Percentiles rank a stretch among this genome's conserved stretches.
These are phyloP conservation scores for Leccinum broughii DNA, from an alignment of 768 basidiomycete species.

Conservation along the genomic window DNA sequence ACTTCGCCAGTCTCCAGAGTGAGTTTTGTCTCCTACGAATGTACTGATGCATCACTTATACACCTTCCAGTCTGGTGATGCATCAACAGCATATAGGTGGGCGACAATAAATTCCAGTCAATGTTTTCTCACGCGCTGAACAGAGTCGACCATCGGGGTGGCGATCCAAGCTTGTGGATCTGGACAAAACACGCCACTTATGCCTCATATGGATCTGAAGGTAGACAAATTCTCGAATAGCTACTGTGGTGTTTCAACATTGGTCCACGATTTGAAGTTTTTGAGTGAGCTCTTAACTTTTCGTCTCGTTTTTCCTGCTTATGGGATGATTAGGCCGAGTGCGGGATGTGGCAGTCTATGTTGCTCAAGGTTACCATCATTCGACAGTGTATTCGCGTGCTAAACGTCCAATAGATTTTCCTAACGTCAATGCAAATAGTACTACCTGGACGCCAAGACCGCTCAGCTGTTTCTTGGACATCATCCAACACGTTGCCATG, in stretches of 20 bases:
- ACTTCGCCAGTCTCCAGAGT: too few relatives aligned
- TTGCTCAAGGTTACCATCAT: conserved; percentile 49
- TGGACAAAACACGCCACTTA: not conserved
- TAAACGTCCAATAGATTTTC: conserved; percentile 46
- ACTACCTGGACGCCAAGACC: conserved; percentile 44
- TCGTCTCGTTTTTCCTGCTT: not conserved
- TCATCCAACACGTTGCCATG: conserved; percentile 61
- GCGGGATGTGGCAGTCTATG: conserved; percentile 56
- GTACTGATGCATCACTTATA: not conserved
- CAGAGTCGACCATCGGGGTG: not conserved
- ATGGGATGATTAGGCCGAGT: conserved; percentile 45
- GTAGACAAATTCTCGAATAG: conserved; percentile 63
- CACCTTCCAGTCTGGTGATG: conserved; percentile 25
- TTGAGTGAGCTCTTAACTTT: conserved; percentile 43
- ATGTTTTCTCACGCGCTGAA: not conserved
- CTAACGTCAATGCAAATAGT: conserved; percentile 47
- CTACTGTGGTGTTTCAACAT: conserved; percentile 73
- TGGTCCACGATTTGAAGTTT: conserved; percentile 51
- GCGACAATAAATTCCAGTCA: not conserved
- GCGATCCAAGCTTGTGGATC: not conserved
- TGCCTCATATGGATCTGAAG: conserved; percentile 62
- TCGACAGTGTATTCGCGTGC: not conserved
- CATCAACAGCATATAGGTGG: conserved; percentile 40
- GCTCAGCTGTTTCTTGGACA: conserved; percentile 64
- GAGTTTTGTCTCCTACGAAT: not conserved